These are phyloP conservation scores for Phalaenopsis hybrid DNA, from an alignment of 116 monocot genomes.

Conservation along the genomic window DNA sequence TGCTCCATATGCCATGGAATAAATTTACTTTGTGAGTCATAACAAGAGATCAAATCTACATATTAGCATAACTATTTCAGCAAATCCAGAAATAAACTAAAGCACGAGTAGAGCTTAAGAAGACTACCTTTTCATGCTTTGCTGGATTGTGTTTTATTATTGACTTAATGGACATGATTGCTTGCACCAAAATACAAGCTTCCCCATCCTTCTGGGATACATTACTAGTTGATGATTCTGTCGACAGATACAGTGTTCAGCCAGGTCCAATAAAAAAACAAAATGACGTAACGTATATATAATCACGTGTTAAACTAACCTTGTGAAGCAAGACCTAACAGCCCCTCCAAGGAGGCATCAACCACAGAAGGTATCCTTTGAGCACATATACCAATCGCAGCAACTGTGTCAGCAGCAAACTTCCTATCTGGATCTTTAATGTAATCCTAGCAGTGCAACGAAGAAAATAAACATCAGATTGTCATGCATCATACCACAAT, in stretches of 20 bases:
- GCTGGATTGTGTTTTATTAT: constrained; percentile 66
- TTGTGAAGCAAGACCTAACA: constrained; percentile 56
- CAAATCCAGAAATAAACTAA: not conserved
- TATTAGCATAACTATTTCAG: not conserved
- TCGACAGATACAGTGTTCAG: not conserved
- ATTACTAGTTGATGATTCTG: constrained; percentile 46
- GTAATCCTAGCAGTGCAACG: constrained; percentile 77
- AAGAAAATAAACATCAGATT: constrained; percentile 28
- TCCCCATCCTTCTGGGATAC: constrained; percentile 38
- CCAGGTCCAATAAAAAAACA: not conserved
- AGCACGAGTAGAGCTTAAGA: constrained; percentile 4
- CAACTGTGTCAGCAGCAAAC: constrained; percentile 90
- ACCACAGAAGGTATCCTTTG: constrained; percentile 53
- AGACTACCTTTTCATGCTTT: constrained; percentile 65
- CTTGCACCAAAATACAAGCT: constrained; percentile 78
- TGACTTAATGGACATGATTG: constrained; percentile 78
- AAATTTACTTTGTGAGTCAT: not conserved
- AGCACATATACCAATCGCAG: constrained; percentile 83
- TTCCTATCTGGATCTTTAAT: constrained; percentile 80
- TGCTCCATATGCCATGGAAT: not conserved
- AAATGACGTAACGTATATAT: not conserved
- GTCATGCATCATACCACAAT: constrained; percentile 2
- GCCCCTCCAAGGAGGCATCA: constrained; percentile 51
- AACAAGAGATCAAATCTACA: not conserved
- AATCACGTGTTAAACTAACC: constrained; percentile 26